Evolutionary conservation across 441 rosid genomes (phyloP), one percentile per base, ranked within the genome.

Genomic region (Biscutella auriculata): DNA sequence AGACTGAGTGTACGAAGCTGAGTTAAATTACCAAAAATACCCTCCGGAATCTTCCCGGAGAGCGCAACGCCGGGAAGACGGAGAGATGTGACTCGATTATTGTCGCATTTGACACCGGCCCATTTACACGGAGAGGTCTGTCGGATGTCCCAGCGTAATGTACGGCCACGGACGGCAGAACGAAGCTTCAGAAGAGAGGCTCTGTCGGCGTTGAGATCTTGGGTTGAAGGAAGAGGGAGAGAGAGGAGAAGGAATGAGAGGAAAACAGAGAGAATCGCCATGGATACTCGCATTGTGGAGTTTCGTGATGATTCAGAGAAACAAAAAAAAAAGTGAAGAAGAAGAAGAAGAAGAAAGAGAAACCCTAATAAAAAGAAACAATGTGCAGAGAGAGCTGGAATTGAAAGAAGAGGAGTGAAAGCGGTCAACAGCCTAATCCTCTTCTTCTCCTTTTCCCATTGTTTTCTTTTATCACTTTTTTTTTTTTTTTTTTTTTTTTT

Each of bases 61-160:
- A 89, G 86, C 1, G 86, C 77, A 8, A 77, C 84, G 0, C 95
- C 97, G 21, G 99, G 99, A 4, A 93, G 67, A 16, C 78, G 82
- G 15, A 93, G 84, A n/a, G 28, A 81, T 6, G 79, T 72, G 4
- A 93, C 97, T 9, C 87, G 84, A n/a, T 74, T 69, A 29, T 27
- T 41, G 52, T 80, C 80, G 71, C 98, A 92, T 6, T 6, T 27
- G 23, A 92, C 95, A 1, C 98, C 98, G 16, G 79, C 67, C 97
- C 97, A 92, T 5, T 60, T 61, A 45, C 98, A 92, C 0, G 90
- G 94, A 3, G 65, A 57, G 44, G 56, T 55, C 21, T 52, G 75
- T n/a, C 76, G 71, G 5, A 57, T 57, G 41, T 88, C 73, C 98
- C 98, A 92, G 9, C 73, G 73, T 27, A 79, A 78, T 12, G 92